Evolutionary conservation across 345 rosid species (phyloP), one percentile per base, ranked within the genome.

Genomic region (Camelina hispida): DNA sequence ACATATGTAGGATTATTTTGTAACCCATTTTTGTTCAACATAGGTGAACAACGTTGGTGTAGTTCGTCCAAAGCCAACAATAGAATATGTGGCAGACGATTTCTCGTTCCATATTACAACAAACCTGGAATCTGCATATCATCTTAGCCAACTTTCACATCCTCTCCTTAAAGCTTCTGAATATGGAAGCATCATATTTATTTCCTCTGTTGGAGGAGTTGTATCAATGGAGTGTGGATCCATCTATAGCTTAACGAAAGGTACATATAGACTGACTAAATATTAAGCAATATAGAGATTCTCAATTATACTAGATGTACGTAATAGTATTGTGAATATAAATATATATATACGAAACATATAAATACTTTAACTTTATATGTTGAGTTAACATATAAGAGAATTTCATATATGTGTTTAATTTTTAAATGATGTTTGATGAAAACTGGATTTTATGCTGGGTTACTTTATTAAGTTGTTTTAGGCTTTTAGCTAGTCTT

Each of bases 101-200:
- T 72, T 72, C 52, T 16, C 52, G 2, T 72, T 61, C 20, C 61
- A 37, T 12, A 37, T 72, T 2, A 37, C 76, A 16, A 72, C 68
- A 51, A 72, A 72, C 51, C 4, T 72, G 42, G 76, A 72, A 25
- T 23, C 76, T 50, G 76, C 76, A 1, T 72, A 11, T 25, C 68
- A 72, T 40, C 40, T 61, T 51, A 51, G 68, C 18, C 76, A 72
- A 4, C 76, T 72, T 61, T 62, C 75, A 48, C 67, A 71, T 71
- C 68, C 75, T 16, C 43, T 69, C 15, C n/a, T 69, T 57, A 69
- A 69, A 11, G 66, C 66, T 59, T 70, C 74, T 1, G 17, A 18
- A 6, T 47, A 0, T 70, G 74, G 74, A 59, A 70, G 48, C 66
- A 70, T 70, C 1, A 15, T 56, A 30, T 69, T 69, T 7, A 42